Evolutionary conservation across 2,329 filamentous ascomycete genomes (phyloP).

Genomic region (Emmonsiellopsis sp.): DNA sequence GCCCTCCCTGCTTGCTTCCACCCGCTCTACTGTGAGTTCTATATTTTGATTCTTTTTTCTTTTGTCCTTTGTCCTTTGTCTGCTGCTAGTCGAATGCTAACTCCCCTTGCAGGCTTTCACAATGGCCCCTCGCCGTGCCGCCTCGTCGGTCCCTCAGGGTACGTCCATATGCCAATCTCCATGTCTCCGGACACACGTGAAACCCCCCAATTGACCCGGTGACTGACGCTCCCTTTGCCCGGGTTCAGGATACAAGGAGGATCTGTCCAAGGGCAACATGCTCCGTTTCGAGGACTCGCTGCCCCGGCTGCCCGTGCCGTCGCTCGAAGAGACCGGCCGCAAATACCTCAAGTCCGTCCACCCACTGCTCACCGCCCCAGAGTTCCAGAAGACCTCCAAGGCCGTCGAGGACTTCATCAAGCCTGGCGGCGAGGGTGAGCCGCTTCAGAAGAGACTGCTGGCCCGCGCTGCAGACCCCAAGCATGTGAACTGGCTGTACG

Average conservation of each 20-base stretch:
- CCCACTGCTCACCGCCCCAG: conserved; percentile 48
- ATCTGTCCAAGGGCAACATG: conserved; percentile 53
- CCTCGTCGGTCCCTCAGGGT: conserved; percentile 38
- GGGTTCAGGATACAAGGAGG: conserved; percentile 52
- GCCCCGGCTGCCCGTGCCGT: conserved; percentile 52
- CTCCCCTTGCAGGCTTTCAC: conserved; percentile 6
- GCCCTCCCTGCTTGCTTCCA: conserved; percentile 19
- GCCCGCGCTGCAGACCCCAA: conserved; percentile 71
- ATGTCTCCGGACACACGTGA: not conserved
- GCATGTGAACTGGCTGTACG: conserved; percentile 85
- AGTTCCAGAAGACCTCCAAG: conserved; percentile 57
- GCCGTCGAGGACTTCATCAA: conserved; percentile 82
- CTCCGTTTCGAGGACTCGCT: conserved; percentile 58
- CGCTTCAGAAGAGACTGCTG: conserved; percentile 78
- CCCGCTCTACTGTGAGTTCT: conserved; percentile 24
- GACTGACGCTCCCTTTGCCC: conserved; percentile 1
- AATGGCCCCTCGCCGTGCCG: conserved; percentile 28
- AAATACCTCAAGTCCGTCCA: conserved; percentile 59
- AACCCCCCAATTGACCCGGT: conserved; percentile 5
- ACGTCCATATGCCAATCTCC: conserved; percentile 10
- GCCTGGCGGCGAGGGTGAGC: conserved; percentile 72
- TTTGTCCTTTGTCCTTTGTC: not conserved
- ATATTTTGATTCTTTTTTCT: not conserved
- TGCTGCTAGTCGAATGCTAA: not conserved
- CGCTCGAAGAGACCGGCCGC: conserved; percentile 54